Evolutionary conservation across 1,139 yeast species (phyloP).

Genomic region (Nadsonia starkeyi-henricii): DNA sequence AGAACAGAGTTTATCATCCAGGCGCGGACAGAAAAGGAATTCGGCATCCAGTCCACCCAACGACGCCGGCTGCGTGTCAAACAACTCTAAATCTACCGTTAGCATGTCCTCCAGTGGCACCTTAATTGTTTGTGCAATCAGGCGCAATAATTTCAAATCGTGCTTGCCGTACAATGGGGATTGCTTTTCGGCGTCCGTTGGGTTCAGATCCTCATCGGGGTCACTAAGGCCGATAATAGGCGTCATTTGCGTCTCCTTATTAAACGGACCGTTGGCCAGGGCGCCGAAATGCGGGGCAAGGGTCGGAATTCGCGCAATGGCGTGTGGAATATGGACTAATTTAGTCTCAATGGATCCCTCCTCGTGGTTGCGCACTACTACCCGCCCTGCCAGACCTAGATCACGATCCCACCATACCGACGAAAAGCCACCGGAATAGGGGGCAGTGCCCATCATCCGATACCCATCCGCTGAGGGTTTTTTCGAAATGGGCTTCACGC

Average conservation of each 20-base stretch:
- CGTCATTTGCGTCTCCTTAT: slow-evolving; percentile 72
- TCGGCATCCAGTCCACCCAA: slow-evolving; percentile 85
- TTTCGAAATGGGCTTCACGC: slow-evolving; percentile 73
- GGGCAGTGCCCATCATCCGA: slow-evolving; percentile 81
- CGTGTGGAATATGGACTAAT: slow-evolving; percentile 67
- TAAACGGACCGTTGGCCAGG: slow-evolving; percentile 65
- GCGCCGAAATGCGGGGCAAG: slow-evolving; percentile 91
- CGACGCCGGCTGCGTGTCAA: slow-evolving; percentile 70
- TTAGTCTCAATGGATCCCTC: slow-evolving; percentile 43
- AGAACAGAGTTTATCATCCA: slow-evolving; percentile 87
- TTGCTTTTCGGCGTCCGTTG: slow-evolving; percentile 45
- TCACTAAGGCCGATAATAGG: slow-evolving; percentile 61
- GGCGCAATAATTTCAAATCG: slow-evolving; percentile 53
- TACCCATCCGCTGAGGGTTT: slow-evolving; percentile 56
- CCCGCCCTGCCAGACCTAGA: slow-evolving; percentile 82
- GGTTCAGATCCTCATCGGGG: slow-evolving; percentile 22
- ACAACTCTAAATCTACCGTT: slow-evolving; percentile 75
- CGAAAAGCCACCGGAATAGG: slow-evolving; percentile 81
- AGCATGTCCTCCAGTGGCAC: slow-evolving; percentile 48
- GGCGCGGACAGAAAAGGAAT: slow-evolving; percentile 78
- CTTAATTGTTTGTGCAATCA: slow-evolving; percentile 52
- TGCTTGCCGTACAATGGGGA: slow-evolving; percentile 59
- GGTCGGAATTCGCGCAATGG: slow-evolving; percentile 82
- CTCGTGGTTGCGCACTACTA: slow-evolving; percentile 43
- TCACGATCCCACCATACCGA: slow-evolving; percentile 88